These are phyloP conservation scores for Dactylellina parvicollis DNA, from an alignment of 2,329 filamentous ascomycete species.

Conservation along the genomic window DNA sequence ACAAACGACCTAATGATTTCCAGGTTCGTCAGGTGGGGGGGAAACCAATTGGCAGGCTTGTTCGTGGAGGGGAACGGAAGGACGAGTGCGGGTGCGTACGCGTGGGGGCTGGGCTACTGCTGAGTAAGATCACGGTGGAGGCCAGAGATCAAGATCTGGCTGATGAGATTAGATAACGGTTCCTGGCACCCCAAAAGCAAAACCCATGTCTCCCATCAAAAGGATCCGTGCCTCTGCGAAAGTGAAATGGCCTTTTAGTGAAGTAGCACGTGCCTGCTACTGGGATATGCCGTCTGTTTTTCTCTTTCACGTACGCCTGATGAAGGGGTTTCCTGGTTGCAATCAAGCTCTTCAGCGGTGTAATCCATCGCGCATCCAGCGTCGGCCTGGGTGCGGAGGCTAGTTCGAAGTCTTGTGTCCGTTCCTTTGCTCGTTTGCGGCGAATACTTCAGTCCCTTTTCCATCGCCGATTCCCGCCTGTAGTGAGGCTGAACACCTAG, in stretches of 20 bases:
- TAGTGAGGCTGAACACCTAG: no score
- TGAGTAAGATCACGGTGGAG: constrained; percentile 26
- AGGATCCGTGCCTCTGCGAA: constrained; percentile 40
- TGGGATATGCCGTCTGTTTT: constrained; percentile 6
- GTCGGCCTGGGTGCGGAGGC: no score
- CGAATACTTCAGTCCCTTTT: no score
- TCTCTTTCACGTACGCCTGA: background rate
- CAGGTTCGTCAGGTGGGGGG: constrained; percentile 26
- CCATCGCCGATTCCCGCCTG: no score
- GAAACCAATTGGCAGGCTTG: constrained; percentile 4
- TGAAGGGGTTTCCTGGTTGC: background rate
- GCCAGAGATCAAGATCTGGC: constrained; percentile 39
- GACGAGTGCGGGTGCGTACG: background rate
- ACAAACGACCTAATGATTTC: constrained; percentile 26
- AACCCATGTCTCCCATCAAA: constrained; percentile 21
- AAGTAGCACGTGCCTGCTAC: constrained; percentile 41
- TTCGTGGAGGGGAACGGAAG: background rate
- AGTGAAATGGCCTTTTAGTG: constrained; percentile 15
- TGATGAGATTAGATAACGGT: constrained; percentile 53
- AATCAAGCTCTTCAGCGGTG: background rate
- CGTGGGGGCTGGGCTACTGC: constrained; percentile 39
- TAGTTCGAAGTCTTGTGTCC: no score
- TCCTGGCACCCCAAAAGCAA: constrained; percentile 23
- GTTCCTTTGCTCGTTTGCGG: no score
- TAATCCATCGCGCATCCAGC: background rate